Conservation (phyloP, 495 filamentous ascomycete species). For the Penicillium mononematosum region DNA sequence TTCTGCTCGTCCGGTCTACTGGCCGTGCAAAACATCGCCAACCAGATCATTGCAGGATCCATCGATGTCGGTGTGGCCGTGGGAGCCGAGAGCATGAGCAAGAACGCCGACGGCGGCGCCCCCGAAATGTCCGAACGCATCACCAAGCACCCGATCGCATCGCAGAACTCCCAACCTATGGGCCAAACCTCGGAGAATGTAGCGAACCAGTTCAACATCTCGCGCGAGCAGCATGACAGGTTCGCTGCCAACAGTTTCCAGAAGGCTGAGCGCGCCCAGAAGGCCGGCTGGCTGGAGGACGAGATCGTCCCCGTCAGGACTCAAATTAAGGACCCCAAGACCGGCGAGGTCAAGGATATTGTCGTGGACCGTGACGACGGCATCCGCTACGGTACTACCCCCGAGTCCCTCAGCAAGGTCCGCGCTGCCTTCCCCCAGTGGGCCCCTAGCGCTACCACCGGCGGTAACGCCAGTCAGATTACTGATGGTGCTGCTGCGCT, state of each 20-base stretch:
- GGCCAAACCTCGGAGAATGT: slow-evolving; percentile 97
- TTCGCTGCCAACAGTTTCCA: slow-evolving; percentile 83
- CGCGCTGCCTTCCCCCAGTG: slow-evolving; percentile 85
- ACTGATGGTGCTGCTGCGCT: slow-evolving; percentile 92
- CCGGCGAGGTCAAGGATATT: slow-evolving; percentile 72
- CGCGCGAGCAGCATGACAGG: slow-evolving; percentile 71
- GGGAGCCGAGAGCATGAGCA: slow-evolving; percentile 86
- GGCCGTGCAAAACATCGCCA: slow-evolving; percentile 87
- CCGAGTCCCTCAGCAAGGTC: slow-evolving; percentile 76
- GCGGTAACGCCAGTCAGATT: slow-evolving; percentile 90
- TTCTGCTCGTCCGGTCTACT: slow-evolving; percentile 96
- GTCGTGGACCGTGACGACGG: slow-evolving; percentile 85
- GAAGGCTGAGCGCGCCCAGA: slow-evolving; percentile 86
- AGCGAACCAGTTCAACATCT: slow-evolving; percentile 77
- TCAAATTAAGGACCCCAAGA: slow-evolving; percentile 74
- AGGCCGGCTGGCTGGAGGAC: slow-evolving; percentile 85
- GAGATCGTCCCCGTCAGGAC: slow-evolving; percentile 88
- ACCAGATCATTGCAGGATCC: slow-evolving; percentile 74
- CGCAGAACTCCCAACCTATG: slow-evolving; percentile 88
- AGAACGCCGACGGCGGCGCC: slow-evolving; percentile 66
- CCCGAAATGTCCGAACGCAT: slow-evolving; percentile 74
- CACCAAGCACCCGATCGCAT: slow-evolving; percentile 65
- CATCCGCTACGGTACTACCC: slow-evolving; percentile 84
- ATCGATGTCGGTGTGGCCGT: slow-evolving; percentile 88
- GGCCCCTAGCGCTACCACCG: slow-evolving; percentile 80